These are phyloP conservation scores for Spathaspora girioi DNA, from an alignment of 805 yeast species.

Conservation along the genomic window DNA sequence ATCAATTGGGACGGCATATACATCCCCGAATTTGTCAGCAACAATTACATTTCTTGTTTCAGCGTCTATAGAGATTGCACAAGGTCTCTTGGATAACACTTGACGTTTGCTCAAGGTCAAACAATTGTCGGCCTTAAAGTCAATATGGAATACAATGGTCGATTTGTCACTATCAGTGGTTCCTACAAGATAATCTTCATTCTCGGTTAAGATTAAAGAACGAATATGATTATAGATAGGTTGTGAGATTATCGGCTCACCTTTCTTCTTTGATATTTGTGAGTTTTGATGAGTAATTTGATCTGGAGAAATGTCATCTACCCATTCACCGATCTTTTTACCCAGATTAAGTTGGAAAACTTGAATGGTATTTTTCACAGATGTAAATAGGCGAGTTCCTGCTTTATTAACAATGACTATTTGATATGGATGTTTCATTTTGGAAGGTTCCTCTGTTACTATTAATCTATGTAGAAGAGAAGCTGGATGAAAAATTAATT, in stretches of 20 bases:
- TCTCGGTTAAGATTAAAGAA: constrained; percentile 52
- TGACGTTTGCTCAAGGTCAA: constrained; percentile 62
- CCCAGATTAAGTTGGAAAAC: constrained; percentile 44
- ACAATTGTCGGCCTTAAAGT: constrained; percentile 34
- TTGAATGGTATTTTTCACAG: constrained; percentile 57
- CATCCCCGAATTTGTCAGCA: constrained; percentile 97
- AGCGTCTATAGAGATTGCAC: constrained; percentile 60
- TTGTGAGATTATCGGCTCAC: constrained; percentile 25
- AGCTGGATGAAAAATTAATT: neutral
- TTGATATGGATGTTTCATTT: constrained; percentile 73
- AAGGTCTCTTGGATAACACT: constrained; percentile 88
- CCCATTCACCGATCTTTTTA: constrained; percentile 54
- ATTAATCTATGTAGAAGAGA: neutral
- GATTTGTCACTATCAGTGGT: constrained; percentile 85
- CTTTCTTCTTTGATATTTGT: constrained; percentile 41
- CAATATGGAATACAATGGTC: constrained; percentile 54
- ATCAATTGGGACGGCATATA: constrained; percentile 55
- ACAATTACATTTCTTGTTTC: constrained; percentile 54
- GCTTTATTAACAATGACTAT: constrained; percentile 41
- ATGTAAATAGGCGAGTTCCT: constrained; percentile 50
- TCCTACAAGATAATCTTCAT: constrained; percentile 51
- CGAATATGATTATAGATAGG: constrained; percentile 66
- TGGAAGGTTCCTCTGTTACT: neutral
- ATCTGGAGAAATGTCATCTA: constrained; percentile 44
- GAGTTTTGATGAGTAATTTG: constrained; percentile 2